Base-by-base conservation (phyloP, 2,329 filamentous ascomycete species). In the Kalmusia sp. region DNA sequence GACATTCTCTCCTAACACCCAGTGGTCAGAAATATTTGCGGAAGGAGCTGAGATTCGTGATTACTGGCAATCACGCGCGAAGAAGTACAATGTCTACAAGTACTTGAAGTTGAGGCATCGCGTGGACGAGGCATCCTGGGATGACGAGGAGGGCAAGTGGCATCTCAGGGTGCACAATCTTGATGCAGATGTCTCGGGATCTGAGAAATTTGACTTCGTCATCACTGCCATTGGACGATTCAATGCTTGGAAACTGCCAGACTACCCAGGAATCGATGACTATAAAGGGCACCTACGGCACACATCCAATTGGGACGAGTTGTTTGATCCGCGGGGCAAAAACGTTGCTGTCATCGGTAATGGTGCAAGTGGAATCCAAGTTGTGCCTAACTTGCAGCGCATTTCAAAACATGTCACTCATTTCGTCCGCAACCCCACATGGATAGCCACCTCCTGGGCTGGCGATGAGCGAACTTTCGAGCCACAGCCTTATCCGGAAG, bases 291-390 rank as follows among this genome's bases (percentile, higher is more conserved):
- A 65, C 25, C 30, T 71, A 3, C 46, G 66, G 35, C 70, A 73
- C 31, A 68, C 67, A 1, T 68, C 69, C 2, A 65, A 68, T 14
- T 73, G 68, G 70, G 67, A 70, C 30, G 45, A 43, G 14, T 55
- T 68, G 0, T 83, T 75, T 69, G 85, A 78, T 69, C 78, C 86
- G 55, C 76, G 78, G 0, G 78, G 77, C 55, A 88, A 88, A 65
- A 79, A 78, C 8, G 79, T 84, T 40, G 86, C 82, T 6, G 80
- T 89, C 49, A 84, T 89, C 39, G 87, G 87, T 11, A 88, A 85
- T 0, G 87, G 87, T 5, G 83, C 86, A 0, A 84, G 83, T 0
- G 86, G 86, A 0, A 82, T 88, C 1, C 86, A 89, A 59, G 80
- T 87, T 45, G 79, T 82, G 1, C 87, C 89, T 50, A 84, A 83